Base-by-base conservation (phyloP, 75 land plant genomes). In the Adiantum capillusveneris region DNA sequence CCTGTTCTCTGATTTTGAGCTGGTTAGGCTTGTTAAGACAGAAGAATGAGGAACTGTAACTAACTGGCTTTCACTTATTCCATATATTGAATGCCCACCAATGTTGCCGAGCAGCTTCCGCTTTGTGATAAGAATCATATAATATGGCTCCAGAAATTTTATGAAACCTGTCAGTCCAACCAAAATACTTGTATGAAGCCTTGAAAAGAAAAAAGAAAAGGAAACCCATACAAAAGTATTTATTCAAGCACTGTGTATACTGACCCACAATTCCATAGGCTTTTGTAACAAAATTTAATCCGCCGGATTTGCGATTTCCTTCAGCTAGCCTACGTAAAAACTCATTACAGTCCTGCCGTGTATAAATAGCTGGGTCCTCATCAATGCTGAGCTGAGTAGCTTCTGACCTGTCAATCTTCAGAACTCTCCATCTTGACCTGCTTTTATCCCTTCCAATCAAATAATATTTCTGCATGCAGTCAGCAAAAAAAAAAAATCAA, bases 201-300 rank as follows among this genome's bases (percentile, higher is more conserved):
- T 19, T 9, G 51, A 13, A 11, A 9, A 48, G 20, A 48, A 48
- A 9, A 48, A 24, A 25, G 5, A 14, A 53, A 17, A 18, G 22
- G 18, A 21, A 46, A 18, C 5, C 18, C 22, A 46, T 17, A 18
- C 22, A 46, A 21, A 46, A n/a, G n/a, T n/a, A n/a, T n/a, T n/a
- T 46, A n/a, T 46, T 46, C 13, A 46, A 3, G 6, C 2, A 46
- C 22, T 5, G 13, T 18, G 2, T 3, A 2, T 6, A 53, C 55
- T 53, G 29, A 85, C 94, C 94, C 56, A 88, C 76, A 75, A 88
- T 85, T 36, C 94, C 94, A 80, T 88, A 88, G 57, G 90, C 88
- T n/a, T 69, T 80, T 9, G 89, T 85, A 31, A 88, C 84, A 67
- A 88, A 82, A 18, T 77, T 82, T 12, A 88, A 77, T 44, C 90